Conservation (phyloP, 257 asterid species). For the Ligustrum vulgare region DNA sequence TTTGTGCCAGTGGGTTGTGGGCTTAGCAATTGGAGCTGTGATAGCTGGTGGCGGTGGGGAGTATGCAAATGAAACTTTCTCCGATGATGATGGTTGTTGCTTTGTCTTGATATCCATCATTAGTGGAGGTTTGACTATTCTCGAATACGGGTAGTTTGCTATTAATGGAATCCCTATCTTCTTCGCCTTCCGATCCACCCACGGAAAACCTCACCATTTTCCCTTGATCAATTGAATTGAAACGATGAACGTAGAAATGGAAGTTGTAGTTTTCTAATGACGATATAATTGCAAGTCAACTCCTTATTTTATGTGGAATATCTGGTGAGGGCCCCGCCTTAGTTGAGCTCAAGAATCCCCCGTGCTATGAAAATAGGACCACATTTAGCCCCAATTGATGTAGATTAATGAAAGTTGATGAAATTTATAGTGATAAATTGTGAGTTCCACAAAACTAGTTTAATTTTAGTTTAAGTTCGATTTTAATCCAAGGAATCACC, state of each 20-base stretch:
- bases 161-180: constrained; percentile 19
- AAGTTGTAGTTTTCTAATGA: not conserved
- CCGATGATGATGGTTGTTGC: constrained; percentile 83
- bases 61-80: constrained; percentile 41
- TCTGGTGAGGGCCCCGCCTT: too few species aligned
- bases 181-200: constrained; percentile 25
- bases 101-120: constrained; percentile 30
- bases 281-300: not conserved
- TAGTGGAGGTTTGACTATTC: constrained; percentile 9
- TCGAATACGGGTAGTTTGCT: constrained; percentile 13
- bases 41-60: constrained; percentile 56
- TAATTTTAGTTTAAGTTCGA: too few species aligned
- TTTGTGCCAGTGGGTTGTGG: constrained; percentile 30
- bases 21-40: constrained; percentile 35
- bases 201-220: constrained; percentile 60
- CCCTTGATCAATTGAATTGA: not conserved
- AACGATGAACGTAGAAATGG: not conserved
- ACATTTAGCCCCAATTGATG: too few species aligned
- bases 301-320: not conserved
- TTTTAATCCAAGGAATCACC: too few species aligned
- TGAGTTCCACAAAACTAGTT: too few species aligned
- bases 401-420: too few species aligned
- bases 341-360: too few species aligned
- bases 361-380: too few species aligned
- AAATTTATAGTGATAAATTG: too few species aligned